phyloP scores from a whole-genome alignment of 1,284 basidiomycete species.

The Omphalotus olearius region DNA sequence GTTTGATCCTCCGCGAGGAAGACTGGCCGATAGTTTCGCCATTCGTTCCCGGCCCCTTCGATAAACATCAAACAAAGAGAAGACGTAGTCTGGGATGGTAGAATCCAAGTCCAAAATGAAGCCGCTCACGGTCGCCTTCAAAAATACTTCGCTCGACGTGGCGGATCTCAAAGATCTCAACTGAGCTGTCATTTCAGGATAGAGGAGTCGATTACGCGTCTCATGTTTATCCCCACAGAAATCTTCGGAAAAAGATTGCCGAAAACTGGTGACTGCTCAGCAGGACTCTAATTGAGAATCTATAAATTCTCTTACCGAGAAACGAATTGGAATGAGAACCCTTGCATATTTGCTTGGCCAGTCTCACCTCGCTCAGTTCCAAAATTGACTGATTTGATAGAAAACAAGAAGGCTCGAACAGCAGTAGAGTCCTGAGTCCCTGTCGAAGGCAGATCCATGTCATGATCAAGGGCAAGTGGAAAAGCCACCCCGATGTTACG shows the following conservation, averaged over 20 bases:
- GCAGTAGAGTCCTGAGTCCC: constrained; percentile 35
- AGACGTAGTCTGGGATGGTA: constrained; percentile 74
- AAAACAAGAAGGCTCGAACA: constrained; percentile 80
- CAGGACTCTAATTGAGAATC: background rate
- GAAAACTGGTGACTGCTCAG: constrained; percentile 51
- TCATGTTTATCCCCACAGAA: constrained; percentile 71
- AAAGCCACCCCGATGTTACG: constrained; percentile 81
- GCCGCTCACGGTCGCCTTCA: constrained; percentile 77
- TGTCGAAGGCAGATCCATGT: constrained; percentile 42
- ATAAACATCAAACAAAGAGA: constrained; percentile 83
- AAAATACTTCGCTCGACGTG: constrained; percentile 53
- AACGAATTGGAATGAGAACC: constrained; percentile 83
- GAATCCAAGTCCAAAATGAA: constrained; percentile 86
- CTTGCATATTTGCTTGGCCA: constrained; percentile 69
- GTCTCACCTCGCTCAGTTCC: constrained; percentile 71
- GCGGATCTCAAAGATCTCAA: constrained; percentile 55
- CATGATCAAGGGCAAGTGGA: constrained; percentile 60
- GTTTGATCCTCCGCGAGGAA: constrained; percentile 37
- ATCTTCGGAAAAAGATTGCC: constrained; percentile 63
- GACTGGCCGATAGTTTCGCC: constrained; percentile 49
- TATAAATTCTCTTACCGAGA: constrained; percentile 45
- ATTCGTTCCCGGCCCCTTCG: constrained; percentile 77
- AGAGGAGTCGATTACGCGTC: constrained; percentile 73
- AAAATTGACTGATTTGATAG: constrained; percentile 73
- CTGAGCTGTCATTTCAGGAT: constrained; percentile 78